Percentiles rank a stretch among this genome's conserved stretches.
These are phyloP conservation scores for Balakata baccata DNA, from an alignment of 345 rosid species.

Conservation along the genomic window DNA sequence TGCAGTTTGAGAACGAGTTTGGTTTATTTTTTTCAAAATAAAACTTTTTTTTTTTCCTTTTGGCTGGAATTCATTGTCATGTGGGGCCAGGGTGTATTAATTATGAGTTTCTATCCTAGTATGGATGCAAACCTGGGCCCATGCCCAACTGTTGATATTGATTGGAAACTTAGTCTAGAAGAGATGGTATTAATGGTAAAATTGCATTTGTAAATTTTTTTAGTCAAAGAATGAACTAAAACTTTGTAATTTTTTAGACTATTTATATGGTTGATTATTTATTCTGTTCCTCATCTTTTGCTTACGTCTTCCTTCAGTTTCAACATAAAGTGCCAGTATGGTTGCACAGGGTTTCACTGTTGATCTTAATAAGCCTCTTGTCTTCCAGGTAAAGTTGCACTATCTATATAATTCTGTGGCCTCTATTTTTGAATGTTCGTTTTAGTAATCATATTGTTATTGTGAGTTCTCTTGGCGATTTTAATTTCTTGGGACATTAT, in stretches of 20 bases:
- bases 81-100: constrained; percentile 14
- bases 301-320: constrained; percentile 12
- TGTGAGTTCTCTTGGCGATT: background rate
- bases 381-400: constrained; percentile 66
- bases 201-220: background rate
- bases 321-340: constrained; percentile 47
- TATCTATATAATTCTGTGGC: background rate
- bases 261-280: background rate
- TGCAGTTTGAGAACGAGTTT: background rate
- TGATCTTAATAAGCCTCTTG: constrained; percentile 83
- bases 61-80: constrained; percentile 1
- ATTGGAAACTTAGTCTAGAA: constrained; percentile 8
- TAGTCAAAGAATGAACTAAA: background rate
- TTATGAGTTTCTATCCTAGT: constrained; percentile 1
- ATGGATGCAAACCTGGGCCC: background rate
- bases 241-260: background rate
- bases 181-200: background rate
- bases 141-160: background rate
- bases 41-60: background rate
- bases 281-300: constrained; percentile 1
- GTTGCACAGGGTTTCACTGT: constrained; percentile 73
- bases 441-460: background rate
- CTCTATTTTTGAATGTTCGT: background rate
- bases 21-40: background rate
- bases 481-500: constrained; percentile 13